Evolutionary conservation across 257 asterid genomes (phyloP), one percentile per base, ranked within the genome.

Genomic region (Gentiana dahurica): DNA sequence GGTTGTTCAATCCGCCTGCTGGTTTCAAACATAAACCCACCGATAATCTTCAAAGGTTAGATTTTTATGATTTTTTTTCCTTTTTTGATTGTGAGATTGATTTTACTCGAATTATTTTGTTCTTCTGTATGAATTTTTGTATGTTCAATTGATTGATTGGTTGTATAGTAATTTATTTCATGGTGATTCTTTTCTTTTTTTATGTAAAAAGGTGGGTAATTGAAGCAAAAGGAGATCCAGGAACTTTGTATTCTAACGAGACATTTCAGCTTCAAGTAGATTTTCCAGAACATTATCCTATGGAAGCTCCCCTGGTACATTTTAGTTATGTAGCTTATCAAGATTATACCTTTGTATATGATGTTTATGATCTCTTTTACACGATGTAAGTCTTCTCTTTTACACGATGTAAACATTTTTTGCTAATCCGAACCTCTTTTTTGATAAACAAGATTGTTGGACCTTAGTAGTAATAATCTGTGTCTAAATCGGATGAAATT

Each of bases 1-100:
- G 98, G 98, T 96, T 87, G 81, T 81, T 79, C 61, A 91, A 91
- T 71, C 95, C 98, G 6, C 98, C 95, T 1, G n/a, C 75, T 6
- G 98, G 98, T 61, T 91, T 91, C 80, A 87, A 83, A 54, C 98
- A 81, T 70, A 91, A 77, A 68, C 81, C 73, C 46, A 85, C 96
- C 60, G 98, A 91, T 69, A 85, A 91, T 83, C 95, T 91, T 56
- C 90, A 91, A 57, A 91, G 95, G 98, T 86, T 66, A 46, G 1
- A 12, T n/a, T 53, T 34, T 36, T 57, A 37, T 24, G n/a, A 10
- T 7, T 15, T 24, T 3, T 3, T 24, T 24, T 24, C 24, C 24
- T 24, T 24, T 24, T 24, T 24, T 24, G 24, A 24, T 24, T 24
- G 24, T 24, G 24, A 24, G 24, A 24, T 24, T 24, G 24, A 24